Conservation (phyloP, 2,329 filamentous ascomycete genomes). For the Colletotrichum navitas region DNA sequence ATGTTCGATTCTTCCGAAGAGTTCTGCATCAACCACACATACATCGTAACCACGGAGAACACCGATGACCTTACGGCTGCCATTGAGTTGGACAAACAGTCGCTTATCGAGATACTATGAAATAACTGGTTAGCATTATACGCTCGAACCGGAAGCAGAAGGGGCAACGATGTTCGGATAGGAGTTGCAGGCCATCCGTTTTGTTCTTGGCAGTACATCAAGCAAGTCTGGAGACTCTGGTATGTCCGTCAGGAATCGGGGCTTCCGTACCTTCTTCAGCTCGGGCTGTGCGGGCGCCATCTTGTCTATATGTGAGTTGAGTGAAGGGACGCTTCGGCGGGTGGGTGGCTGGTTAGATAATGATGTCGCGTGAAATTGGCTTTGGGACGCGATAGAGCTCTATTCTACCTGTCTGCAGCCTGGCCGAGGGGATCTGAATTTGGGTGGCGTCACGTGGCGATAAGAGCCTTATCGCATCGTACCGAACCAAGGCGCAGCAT, state of each 20-base stretch:
- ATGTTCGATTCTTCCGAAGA: neutral
- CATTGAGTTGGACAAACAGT: slow-evolving; percentile 97
- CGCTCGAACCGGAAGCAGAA: neutral
- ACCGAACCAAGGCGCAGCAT: neutral
- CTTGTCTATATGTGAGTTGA: slow-evolving; percentile 53
- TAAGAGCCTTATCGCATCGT: slow-evolving; percentile 53
- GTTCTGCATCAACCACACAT: slow-evolving; percentile 50
- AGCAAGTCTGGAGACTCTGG: slow-evolving; percentile 36
- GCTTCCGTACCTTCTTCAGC: slow-evolving; percentile 85
- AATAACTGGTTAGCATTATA: slow-evolving; percentile 13
- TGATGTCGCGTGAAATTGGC: slow-evolving; percentile 31
- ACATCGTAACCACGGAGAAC: slow-evolving; percentile 97
- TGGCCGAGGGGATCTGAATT: slow-evolving; percentile 38
- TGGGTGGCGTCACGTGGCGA: slow-evolving; percentile 60
- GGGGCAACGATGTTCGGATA: neutral
- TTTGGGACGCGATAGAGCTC: slow-evolving; percentile 40
- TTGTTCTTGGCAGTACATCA: slow-evolving; percentile 25
- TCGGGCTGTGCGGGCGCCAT: slow-evolving; percentile 99
- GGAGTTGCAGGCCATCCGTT: slow-evolving; percentile 2
- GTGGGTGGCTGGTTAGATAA: slow-evolving; percentile 7
- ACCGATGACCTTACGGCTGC: slow-evolving; percentile 96
- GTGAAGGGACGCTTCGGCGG: slow-evolving; percentile 6
- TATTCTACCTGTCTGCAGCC: slow-evolving; percentile 20
- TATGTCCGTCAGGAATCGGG: slow-evolving; percentile 44
- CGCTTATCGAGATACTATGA: slow-evolving; percentile 97